Evolutionary conservation across 331 rosid genomes (phyloP).

Genomic region (Dryas integrifolia): DNA sequence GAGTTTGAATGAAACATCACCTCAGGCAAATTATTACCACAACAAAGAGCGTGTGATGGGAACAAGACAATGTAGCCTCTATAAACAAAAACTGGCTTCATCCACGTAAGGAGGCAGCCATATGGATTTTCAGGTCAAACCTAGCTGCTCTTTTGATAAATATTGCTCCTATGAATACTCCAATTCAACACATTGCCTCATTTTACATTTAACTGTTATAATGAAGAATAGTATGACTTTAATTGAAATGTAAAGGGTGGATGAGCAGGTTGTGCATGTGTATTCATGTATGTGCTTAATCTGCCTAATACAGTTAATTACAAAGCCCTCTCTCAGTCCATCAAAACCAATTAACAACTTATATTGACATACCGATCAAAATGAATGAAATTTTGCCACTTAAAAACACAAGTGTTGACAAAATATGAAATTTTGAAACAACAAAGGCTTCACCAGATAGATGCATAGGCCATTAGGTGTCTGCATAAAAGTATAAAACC

Average conservation of each 20-base stretch:
- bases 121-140: neutral
- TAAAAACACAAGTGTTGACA: neutral
- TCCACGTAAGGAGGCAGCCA: conserved; percentile 1
- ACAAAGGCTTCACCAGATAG: neutral
- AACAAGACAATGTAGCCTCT: too few relatives aligned
- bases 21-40: neutral
- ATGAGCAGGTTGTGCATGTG: neutral
- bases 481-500: neutral
- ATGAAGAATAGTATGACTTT: neutral
- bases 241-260: neutral
- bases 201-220: neutral
- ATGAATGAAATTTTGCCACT: neutral
- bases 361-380: neutral
- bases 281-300: neutral
- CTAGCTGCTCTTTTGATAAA: neutral
- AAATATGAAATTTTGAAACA: neutral
- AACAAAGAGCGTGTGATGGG: neutral
- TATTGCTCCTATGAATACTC: neutral
- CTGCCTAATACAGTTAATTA: neutral
- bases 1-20: neutral
- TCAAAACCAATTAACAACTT: neutral
- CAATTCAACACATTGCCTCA: neutral
- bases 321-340: neutral
- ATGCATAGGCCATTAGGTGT: neutral
- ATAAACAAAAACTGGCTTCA: neutral